Evolutionary conservation across 495 filamentous ascomycete genomes (phyloP), one percentile per base, ranked within the genome.

Genomic region (Tuber microsphaerosporum): DNA sequence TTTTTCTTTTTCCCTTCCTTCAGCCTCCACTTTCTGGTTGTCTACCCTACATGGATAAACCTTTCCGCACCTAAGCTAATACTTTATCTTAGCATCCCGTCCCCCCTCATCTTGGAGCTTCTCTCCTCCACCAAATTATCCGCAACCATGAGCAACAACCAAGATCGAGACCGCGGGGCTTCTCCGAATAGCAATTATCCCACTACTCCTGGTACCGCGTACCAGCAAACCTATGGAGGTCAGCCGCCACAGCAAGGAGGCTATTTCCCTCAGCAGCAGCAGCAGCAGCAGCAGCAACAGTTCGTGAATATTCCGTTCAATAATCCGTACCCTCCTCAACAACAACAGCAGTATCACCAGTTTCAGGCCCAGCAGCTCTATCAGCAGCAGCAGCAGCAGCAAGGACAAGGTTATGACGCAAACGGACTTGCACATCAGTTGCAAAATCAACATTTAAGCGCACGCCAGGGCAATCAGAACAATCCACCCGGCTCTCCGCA

Each of bases 351-450:
- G 87, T 87, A 90, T 86, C 86, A 92, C 75, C 88, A 90, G 71
- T 81, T 82, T 71, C 75, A 83, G 48, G 84, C 86, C 76, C 82
- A 89, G 74, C 87, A 88, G 75, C 88, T 87, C 79, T 83, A 83
- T 48, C 81, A 83, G 46, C 84, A 86, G 39, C 34, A 83, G 46
- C 84, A 86, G 39, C 34, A 37, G 34, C 39, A 41, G 71, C 82
- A 82, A 65, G 74, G 75, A 12, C 80, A 79, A 17, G 88, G 87
- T 73, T 91, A 92, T 77, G 89, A 86, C 34, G 90, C 90, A 45
- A 91, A 93, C 77, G 94, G 93, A 37, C 87, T 99, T 70, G 93
- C 93, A 78, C 93, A 97, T 82, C 95, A 99, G 83, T 94, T 99
- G 83, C 95, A 94, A 48, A 94, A 98, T 84, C 95, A 99, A 87